Base-by-base conservation (phyloP, 306 rosid genomes). In the Cicer arietinum region DNA sequence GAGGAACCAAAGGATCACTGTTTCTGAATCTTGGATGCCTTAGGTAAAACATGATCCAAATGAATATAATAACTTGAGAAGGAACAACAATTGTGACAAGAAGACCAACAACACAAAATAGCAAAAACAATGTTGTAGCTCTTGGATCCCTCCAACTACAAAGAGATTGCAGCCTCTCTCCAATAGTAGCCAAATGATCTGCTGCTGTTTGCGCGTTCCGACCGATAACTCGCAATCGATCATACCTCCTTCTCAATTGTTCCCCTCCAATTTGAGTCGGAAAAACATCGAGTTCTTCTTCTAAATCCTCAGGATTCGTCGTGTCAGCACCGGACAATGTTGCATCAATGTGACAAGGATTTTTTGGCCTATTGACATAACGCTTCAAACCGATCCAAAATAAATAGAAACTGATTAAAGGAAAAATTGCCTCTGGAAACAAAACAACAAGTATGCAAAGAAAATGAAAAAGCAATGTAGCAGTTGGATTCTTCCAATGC, bases 141-240 rank as follows among this genome's bases (percentile, higher is more conserved):
- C 82, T 83, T 61, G 80, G 83, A 84, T 85, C 89, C 67, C 84
- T 75, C 88, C 91, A 88, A 9, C 50, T 81, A 16, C 74, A 10
- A 1, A 88, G 58, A 70, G 82, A 65, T 50, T 83, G 81, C n/a
- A 88, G 6, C 62, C 69, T 85, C 71, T 88, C 88, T 11, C 75
- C 73, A 25, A 74, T 67, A 10, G 77, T 83, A 5, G 88, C 85
- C 14, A 79, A 13, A 71, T 79, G 77, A 68, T 66, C 60, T 47
- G 43, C 67, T 57, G 69, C 16, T 40, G 10, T 83, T 52, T 85
- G 82, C 71, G 72, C 50, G 5, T 51, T 76, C 30, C 77, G 77
- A 3, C 56, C 81, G 11, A 88, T 76, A 62, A 46, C 63, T 69
- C 82, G 78, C 69, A 85, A 42, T 37, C 87, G 5, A 65, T 85